Base-by-base conservation (phyloP, 2,329 filamentous ascomycete genomes). In the Beauveria australis region DNA sequence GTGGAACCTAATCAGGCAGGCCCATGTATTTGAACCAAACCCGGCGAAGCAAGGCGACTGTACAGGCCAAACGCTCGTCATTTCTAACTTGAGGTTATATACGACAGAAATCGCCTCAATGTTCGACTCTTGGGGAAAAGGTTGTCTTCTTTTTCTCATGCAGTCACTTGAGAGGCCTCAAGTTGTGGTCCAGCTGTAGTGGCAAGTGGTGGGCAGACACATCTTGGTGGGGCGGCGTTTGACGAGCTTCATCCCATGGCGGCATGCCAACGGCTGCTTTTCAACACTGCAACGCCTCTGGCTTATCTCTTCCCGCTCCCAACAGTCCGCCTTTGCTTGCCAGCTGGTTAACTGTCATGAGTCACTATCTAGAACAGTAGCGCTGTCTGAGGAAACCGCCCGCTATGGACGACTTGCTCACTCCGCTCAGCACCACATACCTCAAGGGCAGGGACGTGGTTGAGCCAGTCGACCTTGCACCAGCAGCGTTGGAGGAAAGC, bases 341-440 rank as follows among this genome's bases (percentile, higher is more conserved):
- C n/a, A 12, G 24, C 16, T 28, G 14, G 8, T 37, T 12, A 12
- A 8, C 24, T 59, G 48, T 26, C 26, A 59, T 59, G 56, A 10
- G 5, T 37, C 3, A 1, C n/a, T 28, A 7, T 33, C 46, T 1
- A 5, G 18, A 30, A 14, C 6, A 37, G 9, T 49, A 33, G 37
- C 26, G n/a, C 56, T 26, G 37, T n/a, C 5, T 33, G 26, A 41
- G 40, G 41, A 18, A 14, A 16, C 48, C 18, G 49, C 43, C 28
- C 51, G 26, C 24, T 30, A 87, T 86, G 84, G 82, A 84, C 60
- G 78, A 78, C 30, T 71, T 86, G 28, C 72, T 86, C 61, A 82
- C 75, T 10, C 81, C 78, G 1, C 75, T 84, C 65, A 82, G 78
- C 74, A 80, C 77, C 53, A 78, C 77, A 2, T 81, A 83, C 65